These are phyloP conservation scores for Claviceps sp. DNA, from an alignment of 2,329 filamentous ascomycete species.

Conservation along the genomic window DNA sequence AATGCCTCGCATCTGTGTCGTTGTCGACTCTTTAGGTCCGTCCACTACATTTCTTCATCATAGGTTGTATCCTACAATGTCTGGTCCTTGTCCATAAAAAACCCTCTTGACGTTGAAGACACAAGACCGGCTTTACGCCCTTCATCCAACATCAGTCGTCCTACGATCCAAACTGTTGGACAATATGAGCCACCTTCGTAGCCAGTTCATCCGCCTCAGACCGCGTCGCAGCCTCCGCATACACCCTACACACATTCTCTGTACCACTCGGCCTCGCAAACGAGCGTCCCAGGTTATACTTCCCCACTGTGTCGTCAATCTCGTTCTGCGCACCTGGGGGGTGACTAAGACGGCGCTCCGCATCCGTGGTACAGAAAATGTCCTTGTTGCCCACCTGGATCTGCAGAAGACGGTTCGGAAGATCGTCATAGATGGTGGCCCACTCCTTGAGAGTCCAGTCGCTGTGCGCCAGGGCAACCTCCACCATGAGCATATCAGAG, in stretches of 20 bases:
- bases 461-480: conserved; percentile 93
- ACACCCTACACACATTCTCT: conserved; percentile 90
- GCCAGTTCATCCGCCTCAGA: conserved; percentile 86
- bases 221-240: conserved; percentile 82
- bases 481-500: conserved; percentile 89
- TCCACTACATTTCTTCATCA: too few relatives aligned
- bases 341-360: conserved; percentile 73
- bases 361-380: conserved; percentile 81
- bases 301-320: conserved; percentile 78
- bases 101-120: too few relatives aligned
- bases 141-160: conserved; percentile 2
- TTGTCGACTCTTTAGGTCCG: too few relatives aligned
- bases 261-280: conserved; percentile 92
- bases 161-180: conserved; percentile 42
- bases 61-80: too few relatives aligned
- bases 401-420: conserved; percentile 88
- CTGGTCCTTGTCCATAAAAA: too few relatives aligned
- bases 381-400: conserved; percentile 82
- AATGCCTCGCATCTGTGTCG: too few relatives aligned
- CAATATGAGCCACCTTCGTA: conserved; percentile 64
- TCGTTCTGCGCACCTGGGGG: conserved; percentile 68
- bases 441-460: conserved; percentile 81
- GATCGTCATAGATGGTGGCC: conserved; percentile 83
- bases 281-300: conserved; percentile 77
- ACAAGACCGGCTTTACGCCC: not conserved